These are phyloP conservation scores for Phoma herbarum DNA, from an alignment of 2,329 filamentous ascomycete species.

Conservation along the genomic window DNA sequence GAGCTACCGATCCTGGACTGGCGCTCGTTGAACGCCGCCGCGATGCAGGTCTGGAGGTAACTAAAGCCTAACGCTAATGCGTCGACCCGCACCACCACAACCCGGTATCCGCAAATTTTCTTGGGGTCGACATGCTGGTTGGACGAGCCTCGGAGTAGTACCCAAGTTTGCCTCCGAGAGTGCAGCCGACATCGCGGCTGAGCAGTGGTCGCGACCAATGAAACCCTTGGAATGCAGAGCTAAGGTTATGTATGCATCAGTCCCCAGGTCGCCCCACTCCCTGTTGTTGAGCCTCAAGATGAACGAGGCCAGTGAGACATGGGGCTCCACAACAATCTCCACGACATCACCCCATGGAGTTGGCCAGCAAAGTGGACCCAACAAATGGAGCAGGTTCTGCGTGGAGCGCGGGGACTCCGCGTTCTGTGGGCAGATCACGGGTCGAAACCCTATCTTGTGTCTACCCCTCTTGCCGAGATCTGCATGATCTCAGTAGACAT, in stretches of 20 bases:
- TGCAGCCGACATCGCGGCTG: constrained; percentile 25
- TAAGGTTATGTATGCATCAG: constrained; percentile 14
- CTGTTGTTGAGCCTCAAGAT: constrained; percentile 41
- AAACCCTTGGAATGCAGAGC: not conserved
- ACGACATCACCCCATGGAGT: constrained; percentile 37
- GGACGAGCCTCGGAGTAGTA: constrained; percentile 17
- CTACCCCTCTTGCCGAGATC: constrained; percentile 12
- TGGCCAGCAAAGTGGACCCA: constrained; percentile 21
- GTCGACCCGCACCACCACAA: constrained; percentile 25
- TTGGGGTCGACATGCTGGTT: constrained; percentile 18
- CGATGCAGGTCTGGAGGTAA: constrained; percentile 23
- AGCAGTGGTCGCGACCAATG: constrained; percentile 25
- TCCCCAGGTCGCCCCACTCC: constrained; percentile 28
- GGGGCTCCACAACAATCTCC: constrained; percentile 36
- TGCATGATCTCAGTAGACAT: constrained; percentile 5
- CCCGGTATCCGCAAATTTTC: constrained; percentile 32
- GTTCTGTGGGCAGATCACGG: constrained; percentile 8
- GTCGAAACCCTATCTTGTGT: not conserved
- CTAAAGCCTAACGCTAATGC: constrained; percentile 26
- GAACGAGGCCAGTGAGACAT: constrained; percentile 22
- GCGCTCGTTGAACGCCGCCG: constrained; percentile 28
- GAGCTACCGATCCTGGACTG: constrained; percentile 28
- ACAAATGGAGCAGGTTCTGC: constrained; percentile 11
- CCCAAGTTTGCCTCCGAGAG: constrained; percentile 28
- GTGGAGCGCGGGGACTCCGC: constrained; percentile 20